These are phyloP conservation scores for Fagus sylvatica DNA, from an alignment of 306 rosid genomes.

Conservation along the genomic window DNA sequence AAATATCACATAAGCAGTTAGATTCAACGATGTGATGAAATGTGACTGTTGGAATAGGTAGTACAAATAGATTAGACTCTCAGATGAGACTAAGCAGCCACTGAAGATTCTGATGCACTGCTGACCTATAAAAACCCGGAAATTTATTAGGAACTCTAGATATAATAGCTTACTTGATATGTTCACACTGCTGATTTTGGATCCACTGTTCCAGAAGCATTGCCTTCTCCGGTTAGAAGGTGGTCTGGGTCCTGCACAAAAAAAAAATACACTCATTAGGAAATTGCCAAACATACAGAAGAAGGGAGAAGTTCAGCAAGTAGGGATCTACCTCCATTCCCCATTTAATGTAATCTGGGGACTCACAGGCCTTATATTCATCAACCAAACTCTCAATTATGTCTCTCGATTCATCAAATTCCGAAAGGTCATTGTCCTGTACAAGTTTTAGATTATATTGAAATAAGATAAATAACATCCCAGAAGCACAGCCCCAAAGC, in stretches of 20 bases:
- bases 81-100: no score
- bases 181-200: conserved; percentile 61
- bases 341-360: conserved; percentile 99
- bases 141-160: background rate
- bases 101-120: no score
- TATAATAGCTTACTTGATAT: conserved; percentile 38
- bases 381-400: conserved; percentile 93
- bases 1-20: background rate
- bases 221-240: conserved; percentile 80
- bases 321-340: conserved; percentile 89
- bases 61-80: no score
- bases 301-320: conserved; percentile 23
- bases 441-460: conserved; percentile 25
- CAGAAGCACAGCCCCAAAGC: conserved; percentile 21
- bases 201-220: conserved; percentile 72
- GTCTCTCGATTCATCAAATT: conserved; percentile 98
- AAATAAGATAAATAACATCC: conserved; percentile 24
- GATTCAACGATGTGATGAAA: background rate
- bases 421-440: conserved; percentile 99
- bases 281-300: conserved; percentile 9
- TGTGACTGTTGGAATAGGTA: background rate
- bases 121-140: no score
- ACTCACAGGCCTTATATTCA: conserved; percentile 96
- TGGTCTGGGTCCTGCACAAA: conserved; percentile 74
- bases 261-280: conserved; percentile 20